Base-by-base conservation (phyloP, 1,139 yeast species). In the Zhuliangozyma parablackwelliae region DNA sequence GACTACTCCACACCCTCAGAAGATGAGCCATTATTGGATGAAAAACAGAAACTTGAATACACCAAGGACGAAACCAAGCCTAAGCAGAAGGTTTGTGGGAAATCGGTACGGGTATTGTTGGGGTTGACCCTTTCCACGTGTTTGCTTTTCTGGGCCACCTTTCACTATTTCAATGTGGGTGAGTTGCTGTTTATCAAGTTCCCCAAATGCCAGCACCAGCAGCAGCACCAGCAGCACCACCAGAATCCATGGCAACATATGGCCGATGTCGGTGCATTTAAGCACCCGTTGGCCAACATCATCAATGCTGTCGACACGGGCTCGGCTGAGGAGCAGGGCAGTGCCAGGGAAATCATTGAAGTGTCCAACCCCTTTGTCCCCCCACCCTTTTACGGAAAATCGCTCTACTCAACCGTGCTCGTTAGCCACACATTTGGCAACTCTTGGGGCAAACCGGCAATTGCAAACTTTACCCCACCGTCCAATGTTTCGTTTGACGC, bases 401-500 rank as follows among this genome's bases (percentile, higher is more conserved):
- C 68, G 0, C 56, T 68, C 5, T 47, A 49, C 36, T 45, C 59
- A 1, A 33, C 48, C 1, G 41, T 48, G 10, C 49, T 69, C 35
- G 40, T 69, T 26, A 52, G 63, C 39, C 65, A 67, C 41, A 50
- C 56, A 5, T 69, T 69, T 48, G 72, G 62, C 2, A 42, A 61
- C 36, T 58, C 69, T 7, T 68, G 65, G 57, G 70, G 69, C 3
- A 32, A 45, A 6, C 75, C 75, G 2, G 57, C 53, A 20, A 44
- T 54, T 20, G 50, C 47, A 2, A 44, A 45, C 4, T 60, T 60
- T 38, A 38, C 43, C 4, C 59, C 68, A 1, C 68, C 71, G 7
- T 47, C 50, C 3, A 47, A 50, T 29, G 40, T 57, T 7, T 57
- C 61, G 1, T 87, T 78, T 57, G 78, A 81, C 47, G 75, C 75